Base-by-base conservation (phyloP, 179 eudicot species). In the Gypsophila paniculata region DNA sequence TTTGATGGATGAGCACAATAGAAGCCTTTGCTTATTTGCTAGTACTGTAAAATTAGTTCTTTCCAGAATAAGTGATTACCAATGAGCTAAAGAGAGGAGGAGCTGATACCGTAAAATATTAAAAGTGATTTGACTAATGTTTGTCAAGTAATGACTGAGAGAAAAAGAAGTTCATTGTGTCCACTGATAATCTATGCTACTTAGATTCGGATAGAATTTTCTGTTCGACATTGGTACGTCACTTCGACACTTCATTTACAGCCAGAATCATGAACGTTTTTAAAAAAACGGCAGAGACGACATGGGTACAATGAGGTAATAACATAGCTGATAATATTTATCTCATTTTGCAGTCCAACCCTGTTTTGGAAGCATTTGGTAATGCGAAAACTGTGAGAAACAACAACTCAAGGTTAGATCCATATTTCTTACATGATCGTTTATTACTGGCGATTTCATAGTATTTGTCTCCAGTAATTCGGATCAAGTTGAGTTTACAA, bases 291-390 rank as follows among this genome's bases (percentile, higher is more conserved):
- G 34, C 34, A 29, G 34, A 29, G 34, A 1, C 34, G 4, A 29
- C 34, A 29, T 29, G 34, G 34, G 34, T 29, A 29, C 34, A 29
- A 1, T 29, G 34, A 29, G 34, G 34, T 29, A 29, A 29, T 29
- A 29, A 29, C 34, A 29, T 29, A 29, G 34, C 34, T 29, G 34
- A 29, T 29, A 4, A 29, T 1, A 29, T 29, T 29, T 29, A 74
- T 70, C 63, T 78, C 18, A 32, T 70, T 76, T 76, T 74, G 74
- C 88, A 93, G 98, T 91, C 97, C 66, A 93, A 87, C 77, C 98
- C 98, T 65, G 98, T 93, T 84, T 76, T 91, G 72, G 97, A 93
- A 86, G 98, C 96, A 71, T 93, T 93, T 84, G 98, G 98, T 61
- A 93, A 93, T 86, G 98, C 98, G 39, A 93, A 93, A 82, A 93